Evolutionary conservation across 176 grass and related monocot genomes (phyloP).

Genomic region (Secale cereale): DNA sequence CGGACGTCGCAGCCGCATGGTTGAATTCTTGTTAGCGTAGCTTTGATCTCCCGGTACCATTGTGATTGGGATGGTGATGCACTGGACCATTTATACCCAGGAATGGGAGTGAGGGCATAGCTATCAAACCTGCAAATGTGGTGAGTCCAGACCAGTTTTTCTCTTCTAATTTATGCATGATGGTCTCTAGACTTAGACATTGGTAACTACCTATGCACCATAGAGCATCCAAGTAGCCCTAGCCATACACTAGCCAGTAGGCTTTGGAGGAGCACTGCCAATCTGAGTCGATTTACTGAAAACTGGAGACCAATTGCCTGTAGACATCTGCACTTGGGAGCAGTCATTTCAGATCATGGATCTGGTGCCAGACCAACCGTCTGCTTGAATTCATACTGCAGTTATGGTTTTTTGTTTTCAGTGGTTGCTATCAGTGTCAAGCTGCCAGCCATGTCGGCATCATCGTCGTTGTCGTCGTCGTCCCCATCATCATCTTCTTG

Average conservation of each 20-base stretch:
- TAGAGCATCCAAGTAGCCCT: too few relatives aligned
- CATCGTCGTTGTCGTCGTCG: not conserved
- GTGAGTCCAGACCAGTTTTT: not conserved
- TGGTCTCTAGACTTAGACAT: not conserved
- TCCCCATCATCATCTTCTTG: not conserved
- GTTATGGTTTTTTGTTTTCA: not conserved
- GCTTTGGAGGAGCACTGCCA: too few relatives aligned
- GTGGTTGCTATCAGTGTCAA: not conserved
- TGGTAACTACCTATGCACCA: too few relatives aligned
- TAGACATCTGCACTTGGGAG: not conserved
- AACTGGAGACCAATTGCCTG: not conserved
- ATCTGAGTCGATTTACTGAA: not conserved
- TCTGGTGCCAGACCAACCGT: not conserved
- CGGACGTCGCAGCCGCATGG: not conserved
- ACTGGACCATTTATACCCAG: not conserved
- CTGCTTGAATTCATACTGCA: not conserved
- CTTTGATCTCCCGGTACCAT: conserved; percentile 13
- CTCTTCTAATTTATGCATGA: not conserved
- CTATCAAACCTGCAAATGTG: not conserved
- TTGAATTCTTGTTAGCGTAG: conserved; percentile 28
- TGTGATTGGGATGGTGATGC: conserved; percentile 20
- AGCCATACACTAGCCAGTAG: too few relatives aligned
- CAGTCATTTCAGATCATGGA: conserved; percentile 7
- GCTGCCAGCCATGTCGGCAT: not conserved
- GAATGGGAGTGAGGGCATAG: not conserved